Base-by-base conservation (phyloP, 1,284 basidiomycete species). In the Trichosporon sp. region DNA sequence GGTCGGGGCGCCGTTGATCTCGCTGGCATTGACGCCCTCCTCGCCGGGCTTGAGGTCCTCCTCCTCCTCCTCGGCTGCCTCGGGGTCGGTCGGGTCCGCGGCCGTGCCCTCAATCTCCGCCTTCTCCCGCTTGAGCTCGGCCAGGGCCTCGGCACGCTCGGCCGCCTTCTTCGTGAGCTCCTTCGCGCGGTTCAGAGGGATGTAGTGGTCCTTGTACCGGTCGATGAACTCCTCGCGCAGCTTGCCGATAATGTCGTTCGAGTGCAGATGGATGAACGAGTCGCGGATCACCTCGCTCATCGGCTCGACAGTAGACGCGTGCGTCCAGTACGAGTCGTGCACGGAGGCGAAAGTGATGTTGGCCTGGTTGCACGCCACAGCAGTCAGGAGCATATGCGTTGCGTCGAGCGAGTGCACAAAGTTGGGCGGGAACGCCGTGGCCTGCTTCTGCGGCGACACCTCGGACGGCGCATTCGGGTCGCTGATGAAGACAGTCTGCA, bases 241-340 rank as follows among this genome's bases (percentile, higher is more conserved):
- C 56, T 81, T 77, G 25, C 80, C 80, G 27, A 98, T 85, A 27
- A 98, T 87, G 75, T 95, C 88, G 21, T 90, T 89, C 21, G 88
- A 89, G 78, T 99, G 95, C 10, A 99, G 84, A 4, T 89, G 87
- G 68, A 99, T 91, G 79, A 99, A 99, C 0, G 92, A 92, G 59
- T 95, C 91, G 31, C 95, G 89, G 71, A 99, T 95, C 71, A 91
- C 85, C 57, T 84, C 84, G 0, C 91, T 91, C 93, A 99, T 96
- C 62, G 87, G 83, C 79, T 97, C 92, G 65, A 98, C 90, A 67
- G 86, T 87, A 37, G 84, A 86, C 0, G 95, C 91, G 76, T 99
- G 95, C 7, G 95, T 98, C 95, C 95, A 99, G 82, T 98, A 99
- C 1, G 94, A 97, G 78, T 99, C 96, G 80, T 99, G 95, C 13